Base-by-base conservation (phyloP, 495 filamentous ascomycete genomes). In the Xanthoparmelia taractica region DNA sequence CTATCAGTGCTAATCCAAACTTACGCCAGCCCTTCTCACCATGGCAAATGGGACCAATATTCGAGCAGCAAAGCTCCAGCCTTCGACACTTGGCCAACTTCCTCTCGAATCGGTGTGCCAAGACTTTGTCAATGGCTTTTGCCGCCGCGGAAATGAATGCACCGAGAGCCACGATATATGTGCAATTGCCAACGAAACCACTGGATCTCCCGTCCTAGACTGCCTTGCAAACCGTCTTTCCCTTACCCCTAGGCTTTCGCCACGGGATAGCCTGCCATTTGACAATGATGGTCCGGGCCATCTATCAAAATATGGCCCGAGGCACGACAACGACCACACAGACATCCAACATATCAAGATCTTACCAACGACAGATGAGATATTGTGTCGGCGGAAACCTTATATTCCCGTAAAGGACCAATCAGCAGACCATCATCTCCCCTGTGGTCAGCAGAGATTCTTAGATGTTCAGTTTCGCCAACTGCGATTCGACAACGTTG, bases 251-350 rank as follows among this genome's bases (percentile, higher is more conserved):
- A 48, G 68, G 43, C 4, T 47, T 13, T 29, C 37, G 8, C 58
- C 64, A 0, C n/a, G 23, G 12, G 52, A 61, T 36, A 48, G 57
- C 31, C 25, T 41, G 11, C 56, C 59, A n/a, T 70, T 72, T 41
- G 68, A 70, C 10, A 55, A 69, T 18, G 70, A 70, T 11, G 70
- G 70, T 33, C 70, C 70, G 7, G 70, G 69, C 10, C 0, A 52
- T 8, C 50, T 70, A 12, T 68, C 63, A 20, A 37, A 29, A n/a
- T 37, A 59, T 29, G 66, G 69, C 41, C 50, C 66, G 48, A 57
- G 69, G 29, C 70, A 72, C 47, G 64, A 70, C 36, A 72, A 72
- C 17, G 70, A 72, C 38, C 70, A 72, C 31, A 50, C 60, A 27
- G 43, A 72, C 10, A 68, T 72, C 34, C 34, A 65, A 29, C 34